A percentile compares a stretch with the other conserved stretches of the same genome.
Evolutionary conservation across 2,329 filamentous ascomycete genomes (phyloP).

Genomic region (Hypoxylon rubiginosum): DNA sequence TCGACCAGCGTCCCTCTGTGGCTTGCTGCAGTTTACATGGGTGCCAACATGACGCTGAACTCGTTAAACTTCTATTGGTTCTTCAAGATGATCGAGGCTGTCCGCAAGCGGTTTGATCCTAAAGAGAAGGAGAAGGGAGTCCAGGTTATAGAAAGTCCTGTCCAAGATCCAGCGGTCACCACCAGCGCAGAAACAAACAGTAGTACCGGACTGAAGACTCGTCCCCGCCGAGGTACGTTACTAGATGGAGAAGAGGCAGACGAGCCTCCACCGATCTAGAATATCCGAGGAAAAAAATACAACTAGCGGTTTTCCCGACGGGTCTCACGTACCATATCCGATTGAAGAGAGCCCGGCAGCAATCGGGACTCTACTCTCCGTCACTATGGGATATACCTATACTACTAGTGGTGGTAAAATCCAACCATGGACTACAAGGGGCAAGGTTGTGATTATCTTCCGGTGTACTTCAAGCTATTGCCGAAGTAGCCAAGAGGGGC

Average conservation of each 20-base stretch:
- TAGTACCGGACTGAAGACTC: conserved; percentile 36
- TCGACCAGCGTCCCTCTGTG: conserved; percentile 73
- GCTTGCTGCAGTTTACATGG: conserved; percentile 77
- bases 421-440: not conserved
- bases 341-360: conserved; percentile 2
- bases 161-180: conserved; percentile 45
- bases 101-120: conserved; percentile 80
- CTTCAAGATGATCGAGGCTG: conserved; percentile 84
- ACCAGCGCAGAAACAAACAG: conserved; percentile 48
- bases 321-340: not conserved
- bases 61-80: conserved; percentile 89
- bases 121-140: conserved; percentile 48
- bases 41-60: conserved; percentile 79
- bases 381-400: not conserved
- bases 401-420: not conserved
- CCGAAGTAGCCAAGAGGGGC: not conserved
- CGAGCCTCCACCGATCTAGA: conserved; percentile 50
- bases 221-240: conserved; percentile 48
- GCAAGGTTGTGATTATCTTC: not conserved
- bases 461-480: not conserved
- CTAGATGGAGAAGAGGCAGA: conserved; percentile 52
- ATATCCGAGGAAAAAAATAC: not conserved
- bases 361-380: not conserved
- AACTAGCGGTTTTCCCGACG: not conserved
- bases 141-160: conserved; percentile 40